These are phyloP conservation scores for Pistacia integerrima DNA, from an alignment of 345 rosid species.

Conservation along the genomic window DNA sequence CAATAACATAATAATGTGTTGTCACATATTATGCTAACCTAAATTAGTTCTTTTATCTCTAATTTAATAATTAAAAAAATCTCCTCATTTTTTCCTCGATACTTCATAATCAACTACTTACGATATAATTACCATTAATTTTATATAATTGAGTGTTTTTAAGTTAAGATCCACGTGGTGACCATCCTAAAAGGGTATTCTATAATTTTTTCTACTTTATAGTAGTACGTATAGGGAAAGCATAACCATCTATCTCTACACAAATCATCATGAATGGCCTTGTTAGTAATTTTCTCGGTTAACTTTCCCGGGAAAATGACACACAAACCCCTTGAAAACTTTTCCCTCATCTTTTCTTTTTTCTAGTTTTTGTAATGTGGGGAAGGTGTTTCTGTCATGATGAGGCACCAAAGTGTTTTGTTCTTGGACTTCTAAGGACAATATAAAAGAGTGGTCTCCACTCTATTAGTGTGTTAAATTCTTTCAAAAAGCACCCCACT, in stretches of 20 bases:
- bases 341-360: not conserved
- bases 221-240: no score
- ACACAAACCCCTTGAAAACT: not conserved
- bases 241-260: not conserved
- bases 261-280: conserved; percentile 8
- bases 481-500: conserved; percentile 37
- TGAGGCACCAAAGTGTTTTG: conserved; percentile 24
- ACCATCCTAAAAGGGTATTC: no score
- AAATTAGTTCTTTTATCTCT: no score
- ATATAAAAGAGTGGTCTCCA: conserved; percentile 29
- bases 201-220: not conserved
- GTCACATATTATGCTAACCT: no score
- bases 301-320: conserved; percentile 5
- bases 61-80: no score
- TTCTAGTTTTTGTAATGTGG: not conserved
- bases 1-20: no score
- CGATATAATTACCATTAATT: no score
- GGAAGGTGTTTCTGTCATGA: conserved; percentile 3
- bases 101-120: no score
- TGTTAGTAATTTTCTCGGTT: not conserved
- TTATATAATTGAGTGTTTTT: no score
- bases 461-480: conserved; percentile 25
- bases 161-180: no score
- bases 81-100: no score
- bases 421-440: conserved; percentile 3